Conservation (phyloP, 495 filamentous ascomycete genomes). For the Penicillium daleae region DNA sequence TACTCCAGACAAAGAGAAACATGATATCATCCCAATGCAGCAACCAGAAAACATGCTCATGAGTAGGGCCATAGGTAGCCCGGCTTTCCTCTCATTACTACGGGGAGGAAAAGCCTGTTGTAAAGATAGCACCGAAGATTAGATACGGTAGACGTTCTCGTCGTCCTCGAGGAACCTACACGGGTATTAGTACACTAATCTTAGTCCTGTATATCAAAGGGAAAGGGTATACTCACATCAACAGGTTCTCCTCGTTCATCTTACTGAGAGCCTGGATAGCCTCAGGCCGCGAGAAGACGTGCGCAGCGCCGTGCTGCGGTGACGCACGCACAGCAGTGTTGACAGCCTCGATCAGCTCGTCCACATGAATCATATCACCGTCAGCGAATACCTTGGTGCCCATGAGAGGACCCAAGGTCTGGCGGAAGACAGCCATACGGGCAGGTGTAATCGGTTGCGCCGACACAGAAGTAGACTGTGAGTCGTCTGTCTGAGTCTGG, state of each 20-base stretch:
- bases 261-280: conserved; percentile 73
- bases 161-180: conserved; percentile 57
- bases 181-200: conserved; percentile 9
- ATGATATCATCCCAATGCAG: conserved; percentile 40
- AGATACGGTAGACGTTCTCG: conserved; percentile 55
- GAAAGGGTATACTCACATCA: conserved; percentile 73
- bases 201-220: background rate
- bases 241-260: conserved; percentile 82
- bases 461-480: conserved; percentile 47
- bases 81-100: background rate
- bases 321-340: conserved; percentile 64
- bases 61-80: background rate
- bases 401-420: conserved; percentile 77
- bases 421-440: conserved; percentile 75
- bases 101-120: background rate
- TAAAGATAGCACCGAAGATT: conserved; percentile 22
- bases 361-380: conserved; percentile 77
- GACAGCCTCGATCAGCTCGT: conserved; percentile 74
- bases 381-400: conserved; percentile 73
- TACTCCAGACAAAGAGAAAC: conserved; percentile 31
- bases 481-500: conserved; percentile 58
- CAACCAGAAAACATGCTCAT: conserved; percentile 15
- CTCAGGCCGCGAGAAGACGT: conserved; percentile 69
- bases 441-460: conserved; percentile 58
- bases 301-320: conserved; percentile 40